phyloP scores from a whole-genome alignment of 805 yeast genomes.

The Saccharomycopsis amapae region DNA sequence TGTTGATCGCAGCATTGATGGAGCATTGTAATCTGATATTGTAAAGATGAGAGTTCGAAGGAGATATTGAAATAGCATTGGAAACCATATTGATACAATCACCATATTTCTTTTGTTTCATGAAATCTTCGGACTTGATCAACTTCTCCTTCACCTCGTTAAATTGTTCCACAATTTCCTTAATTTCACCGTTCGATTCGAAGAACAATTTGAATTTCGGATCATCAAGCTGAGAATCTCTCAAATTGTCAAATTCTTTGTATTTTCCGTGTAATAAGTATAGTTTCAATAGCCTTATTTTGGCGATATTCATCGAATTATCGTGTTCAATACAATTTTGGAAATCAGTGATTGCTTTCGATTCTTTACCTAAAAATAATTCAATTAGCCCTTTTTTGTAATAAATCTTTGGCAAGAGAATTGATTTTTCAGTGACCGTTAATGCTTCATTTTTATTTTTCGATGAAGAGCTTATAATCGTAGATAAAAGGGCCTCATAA shows the following conservation, averaged over 20 bases:
- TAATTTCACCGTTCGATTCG: conserved; percentile 17
- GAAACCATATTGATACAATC: conserved; percentile 18
- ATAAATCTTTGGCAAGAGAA: conserved; percentile 37
- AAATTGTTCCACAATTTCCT: conserved; percentile 22
- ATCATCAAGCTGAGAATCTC: neutral
- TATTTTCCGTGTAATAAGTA: conserved; percentile 47
- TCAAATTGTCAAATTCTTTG: conserved; percentile 28
- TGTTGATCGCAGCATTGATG: conserved; percentile 12
- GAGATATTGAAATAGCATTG: conserved; percentile 11
- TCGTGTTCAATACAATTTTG: conserved; percentile 35
- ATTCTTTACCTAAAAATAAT: conserved; percentile 46
- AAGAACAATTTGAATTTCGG: conserved; percentile 3
- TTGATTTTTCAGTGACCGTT: conserved; percentile 9
- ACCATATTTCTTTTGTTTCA: conserved; percentile 3
- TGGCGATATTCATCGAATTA: conserved; percentile 38
- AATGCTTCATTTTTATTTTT: conserved; percentile 3
- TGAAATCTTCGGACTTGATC: conserved; percentile 2
- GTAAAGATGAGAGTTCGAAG: conserved; percentile 13
- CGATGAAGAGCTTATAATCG: conserved; percentile 14
- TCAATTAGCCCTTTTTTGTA: conserved; percentile 59
- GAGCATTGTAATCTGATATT: conserved; percentile 14
- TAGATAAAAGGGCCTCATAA: conserved; percentile 26
- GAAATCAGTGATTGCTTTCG: conserved; percentile 47
- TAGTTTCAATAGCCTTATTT: conserved; percentile 40
- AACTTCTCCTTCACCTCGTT: conserved; percentile 2